A percentile compares a stretch with the other conserved stretches of the same genome.
Evolutionary conservation across 148 eudicot species (phyloP).

Genomic region (Rhododendron mucronatum): DNA sequence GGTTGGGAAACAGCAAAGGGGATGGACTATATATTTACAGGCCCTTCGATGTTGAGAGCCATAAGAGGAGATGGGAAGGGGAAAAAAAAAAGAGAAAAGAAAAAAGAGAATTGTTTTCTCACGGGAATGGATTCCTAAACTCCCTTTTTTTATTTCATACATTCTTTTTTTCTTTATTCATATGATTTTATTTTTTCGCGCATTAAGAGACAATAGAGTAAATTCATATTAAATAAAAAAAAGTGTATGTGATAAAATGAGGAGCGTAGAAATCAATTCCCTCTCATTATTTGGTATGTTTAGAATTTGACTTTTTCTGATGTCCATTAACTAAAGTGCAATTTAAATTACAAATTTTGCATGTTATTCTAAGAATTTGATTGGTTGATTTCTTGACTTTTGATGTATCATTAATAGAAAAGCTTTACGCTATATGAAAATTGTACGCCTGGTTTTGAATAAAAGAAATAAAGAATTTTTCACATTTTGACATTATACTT

Average conservation of each 20-base stretch:
- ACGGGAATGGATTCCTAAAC: too few relatives aligned
- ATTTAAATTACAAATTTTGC: background rate
- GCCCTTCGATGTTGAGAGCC: background rate
- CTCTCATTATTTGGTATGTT: too few relatives aligned
- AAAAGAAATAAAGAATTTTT: background rate
- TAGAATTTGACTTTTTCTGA: background rate
- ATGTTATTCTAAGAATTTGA: background rate
- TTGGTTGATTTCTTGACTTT: background rate
- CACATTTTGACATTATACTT: background rate
- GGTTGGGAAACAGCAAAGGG: background rate
- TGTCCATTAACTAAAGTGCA: background rate
- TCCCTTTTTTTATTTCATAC: too few relatives aligned
- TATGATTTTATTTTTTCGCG: too few relatives aligned
- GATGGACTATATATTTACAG: background rate
- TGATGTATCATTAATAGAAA: background rate
- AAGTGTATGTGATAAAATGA: too few relatives aligned
- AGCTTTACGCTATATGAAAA: background rate
- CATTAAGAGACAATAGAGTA: too few relatives aligned
- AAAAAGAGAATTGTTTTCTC: too few relatives aligned
- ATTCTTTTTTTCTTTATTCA: too few relatives aligned
- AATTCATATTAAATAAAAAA: too few relatives aligned
- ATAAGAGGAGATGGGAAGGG: too few relatives aligned
- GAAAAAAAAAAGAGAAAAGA: too few relatives aligned
- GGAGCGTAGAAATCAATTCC: too few relatives aligned
- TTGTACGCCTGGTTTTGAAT: background rate